Evolutionary conservation across 75 land plant genomes (phyloP).

Genomic region (Cunninghamia lanceolata): DNA sequence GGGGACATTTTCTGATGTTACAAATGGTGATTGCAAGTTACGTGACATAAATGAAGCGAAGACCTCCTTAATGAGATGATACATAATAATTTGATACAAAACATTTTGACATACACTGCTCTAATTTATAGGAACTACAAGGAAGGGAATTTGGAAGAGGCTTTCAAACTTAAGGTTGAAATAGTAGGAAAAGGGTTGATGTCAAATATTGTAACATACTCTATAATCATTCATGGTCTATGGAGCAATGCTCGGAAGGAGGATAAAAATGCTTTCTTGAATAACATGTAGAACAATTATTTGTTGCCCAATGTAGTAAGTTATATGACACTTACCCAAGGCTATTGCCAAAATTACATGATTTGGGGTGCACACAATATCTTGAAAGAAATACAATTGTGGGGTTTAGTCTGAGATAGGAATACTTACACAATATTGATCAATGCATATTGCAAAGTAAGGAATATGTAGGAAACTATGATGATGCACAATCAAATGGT

Average conservation of each 20-base stretch:
- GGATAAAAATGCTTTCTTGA: conserved; percentile 32
- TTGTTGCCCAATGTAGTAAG: conserved; percentile 51
- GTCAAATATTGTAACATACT: conserved; percentile 43
- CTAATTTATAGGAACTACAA: conserved; percentile 45
- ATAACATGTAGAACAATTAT: conserved; percentile 47
- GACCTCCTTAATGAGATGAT: not conserved
- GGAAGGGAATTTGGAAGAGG: conserved; percentile 31
- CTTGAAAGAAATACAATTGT: conserved; percentile 48
- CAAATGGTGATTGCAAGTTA: conserved; percentile 33
- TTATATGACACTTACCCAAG: conserved; percentile 66
- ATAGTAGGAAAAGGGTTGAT: conserved; percentile 43
- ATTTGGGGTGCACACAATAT: conserved; percentile 40
- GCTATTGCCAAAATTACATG: conserved; percentile 48
- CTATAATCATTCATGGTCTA: conserved; percentile 41
- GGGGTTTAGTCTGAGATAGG: conserved; percentile 52
- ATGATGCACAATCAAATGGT: conserved; percentile 40
- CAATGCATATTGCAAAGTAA: conserved; percentile 50
- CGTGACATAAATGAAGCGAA: conserved; percentile 14
- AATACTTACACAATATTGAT: conserved; percentile 72
- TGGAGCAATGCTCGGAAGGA: conserved; percentile 42
- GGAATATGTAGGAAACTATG: conserved; percentile 29
- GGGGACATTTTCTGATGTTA: no score
- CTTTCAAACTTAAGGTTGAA: conserved; percentile 33
- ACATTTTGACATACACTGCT: conserved; percentile 25
- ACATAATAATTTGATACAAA: not conserved